phyloP scores from a whole-genome alignment of 2,329 filamentous ascomycete genomes.

The Neonectria sp. region DNA sequence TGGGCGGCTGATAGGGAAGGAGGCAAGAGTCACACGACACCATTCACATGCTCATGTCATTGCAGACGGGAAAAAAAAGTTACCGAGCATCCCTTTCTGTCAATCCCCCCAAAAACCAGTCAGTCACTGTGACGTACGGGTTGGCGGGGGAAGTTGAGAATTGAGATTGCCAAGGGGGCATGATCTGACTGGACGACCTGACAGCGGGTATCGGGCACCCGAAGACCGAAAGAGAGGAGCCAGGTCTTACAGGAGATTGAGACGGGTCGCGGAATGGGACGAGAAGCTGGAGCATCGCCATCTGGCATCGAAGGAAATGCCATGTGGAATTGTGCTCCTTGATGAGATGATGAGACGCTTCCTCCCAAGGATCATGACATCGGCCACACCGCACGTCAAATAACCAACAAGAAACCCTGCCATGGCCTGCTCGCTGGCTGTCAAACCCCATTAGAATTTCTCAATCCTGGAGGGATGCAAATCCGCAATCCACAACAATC shows the following conservation, averaged over 20 bases:
- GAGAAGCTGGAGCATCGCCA: conserved; percentile 2
- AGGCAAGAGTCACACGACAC: conserved; percentile 8
- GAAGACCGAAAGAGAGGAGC: neutral
- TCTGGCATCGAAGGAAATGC: conserved; percentile 3
- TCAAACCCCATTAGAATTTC: neutral
- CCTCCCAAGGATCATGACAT: conserved; percentile 9
- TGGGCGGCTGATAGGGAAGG: neutral
- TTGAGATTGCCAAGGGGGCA: conserved; percentile 21
- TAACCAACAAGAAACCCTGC: neutral
- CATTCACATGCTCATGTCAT: neutral
- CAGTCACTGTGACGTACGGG: conserved; percentile 4
- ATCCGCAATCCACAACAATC: conserved; percentile 3
- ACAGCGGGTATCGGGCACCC: conserved; percentile 9
- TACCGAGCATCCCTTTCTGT: conserved; percentile 1
- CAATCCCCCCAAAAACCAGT: neutral
- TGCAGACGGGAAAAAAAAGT: neutral
- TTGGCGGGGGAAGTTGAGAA: neutral
- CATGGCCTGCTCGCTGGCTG: neutral
- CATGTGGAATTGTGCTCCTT: conserved; percentile 1
- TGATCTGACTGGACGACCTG: conserved; percentile 22
- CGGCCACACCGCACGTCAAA: neutral
- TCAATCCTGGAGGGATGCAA: conserved; percentile 2
- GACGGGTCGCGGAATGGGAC: conserved; percentile 15
- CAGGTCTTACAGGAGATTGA: conserved; percentile 5
- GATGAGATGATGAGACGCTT: neutral